Percentiles rank a stretch among this genome's conserved stretches.
These are phyloP conservation scores for Allium fistulosum DNA, from an alignment of 106 monocot species.

Conservation along the genomic window DNA sequence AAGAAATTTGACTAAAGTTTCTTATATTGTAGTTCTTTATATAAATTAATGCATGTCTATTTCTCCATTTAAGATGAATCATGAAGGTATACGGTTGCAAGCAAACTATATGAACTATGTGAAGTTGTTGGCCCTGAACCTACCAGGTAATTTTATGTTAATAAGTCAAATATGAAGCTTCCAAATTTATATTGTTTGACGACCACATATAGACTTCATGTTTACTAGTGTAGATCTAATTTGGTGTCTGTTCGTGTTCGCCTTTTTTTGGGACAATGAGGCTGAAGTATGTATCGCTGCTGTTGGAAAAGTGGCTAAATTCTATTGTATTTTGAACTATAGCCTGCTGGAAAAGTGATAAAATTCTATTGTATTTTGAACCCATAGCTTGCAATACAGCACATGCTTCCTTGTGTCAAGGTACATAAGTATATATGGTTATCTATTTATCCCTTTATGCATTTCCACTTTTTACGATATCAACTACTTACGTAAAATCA, in stretches of 20 bases:
- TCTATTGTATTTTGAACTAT: constrained; percentile 13
- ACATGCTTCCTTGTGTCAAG: too few species aligned
- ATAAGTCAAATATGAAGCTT: neutral
- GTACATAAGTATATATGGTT: too few species aligned
- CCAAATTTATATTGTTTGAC: neutral
- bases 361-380: too few species aligned
- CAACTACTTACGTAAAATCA: neutral
- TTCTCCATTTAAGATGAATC: constrained; percentile 75
- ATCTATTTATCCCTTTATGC: too few species aligned
- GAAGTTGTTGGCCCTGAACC: constrained; percentile 49
- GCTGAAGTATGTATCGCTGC: constrained; percentile 17
- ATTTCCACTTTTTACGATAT: too few species aligned
- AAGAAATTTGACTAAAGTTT: too few species aligned
- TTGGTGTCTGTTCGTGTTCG: constrained; percentile 16
- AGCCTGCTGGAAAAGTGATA: too few species aligned
- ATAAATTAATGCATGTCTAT: neutral
- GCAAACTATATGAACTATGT: constrained; percentile 89
- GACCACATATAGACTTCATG: neutral
- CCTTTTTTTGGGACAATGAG: constrained; percentile 15
- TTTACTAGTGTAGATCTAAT: constrained; percentile 1
- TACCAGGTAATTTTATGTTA: neutral
- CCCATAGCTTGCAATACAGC: too few species aligned
- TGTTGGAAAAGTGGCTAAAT: constrained; percentile 15
- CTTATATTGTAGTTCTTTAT: too few species aligned
- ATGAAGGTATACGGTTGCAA: constrained; percentile 93